Percentiles rank a stretch among this genome's conserved stretches.
Evolutionary conservation across 2,329 filamentous ascomycete species (phyloP).

Genomic region (Colletotrichum sp.): DNA sequence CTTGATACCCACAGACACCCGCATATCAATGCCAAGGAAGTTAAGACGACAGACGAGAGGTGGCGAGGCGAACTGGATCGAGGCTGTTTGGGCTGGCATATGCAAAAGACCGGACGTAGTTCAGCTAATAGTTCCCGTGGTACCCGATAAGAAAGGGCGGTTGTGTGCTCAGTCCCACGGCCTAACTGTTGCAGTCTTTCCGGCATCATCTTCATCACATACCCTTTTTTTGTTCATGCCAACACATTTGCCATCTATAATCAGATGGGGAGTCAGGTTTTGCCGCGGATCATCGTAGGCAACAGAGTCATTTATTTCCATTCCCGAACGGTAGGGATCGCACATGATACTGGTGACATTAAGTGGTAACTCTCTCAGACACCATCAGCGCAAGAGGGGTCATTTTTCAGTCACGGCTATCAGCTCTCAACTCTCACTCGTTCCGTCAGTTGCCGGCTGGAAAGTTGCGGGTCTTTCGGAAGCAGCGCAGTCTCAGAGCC

Average conservation of each 20-base stretch:
- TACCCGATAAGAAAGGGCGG: not conserved
- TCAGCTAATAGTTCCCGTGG: not conserved
- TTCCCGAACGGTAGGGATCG: not conserved
- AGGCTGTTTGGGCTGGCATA: not conserved
- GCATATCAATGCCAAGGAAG: not conserved
- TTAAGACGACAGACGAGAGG: not conserved
- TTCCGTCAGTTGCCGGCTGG: not conserved
- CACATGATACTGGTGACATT: not conserved
- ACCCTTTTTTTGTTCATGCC: not conserved
- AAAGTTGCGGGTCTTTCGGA: not conserved
- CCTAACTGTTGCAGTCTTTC: not conserved
- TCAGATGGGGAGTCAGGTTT: fast-evolving
- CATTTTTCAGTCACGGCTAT: not conserved
- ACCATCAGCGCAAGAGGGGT: not conserved
- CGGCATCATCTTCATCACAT: not conserved
- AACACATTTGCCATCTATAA: not conserved
- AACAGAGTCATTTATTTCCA: not conserved
- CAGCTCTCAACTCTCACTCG: not conserved
- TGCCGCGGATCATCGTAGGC: not conserved
- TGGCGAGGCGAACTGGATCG: not conserved
- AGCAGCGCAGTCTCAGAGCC: not conserved
- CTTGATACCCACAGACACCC: not conserved
- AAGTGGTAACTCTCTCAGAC: fast-evolving
- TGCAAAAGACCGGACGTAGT: not conserved
- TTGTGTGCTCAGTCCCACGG: not conserved